Base-by-base conservation (phyloP, 2,329 filamentous ascomycete genomes). In the Leptographium flavum region DNA sequence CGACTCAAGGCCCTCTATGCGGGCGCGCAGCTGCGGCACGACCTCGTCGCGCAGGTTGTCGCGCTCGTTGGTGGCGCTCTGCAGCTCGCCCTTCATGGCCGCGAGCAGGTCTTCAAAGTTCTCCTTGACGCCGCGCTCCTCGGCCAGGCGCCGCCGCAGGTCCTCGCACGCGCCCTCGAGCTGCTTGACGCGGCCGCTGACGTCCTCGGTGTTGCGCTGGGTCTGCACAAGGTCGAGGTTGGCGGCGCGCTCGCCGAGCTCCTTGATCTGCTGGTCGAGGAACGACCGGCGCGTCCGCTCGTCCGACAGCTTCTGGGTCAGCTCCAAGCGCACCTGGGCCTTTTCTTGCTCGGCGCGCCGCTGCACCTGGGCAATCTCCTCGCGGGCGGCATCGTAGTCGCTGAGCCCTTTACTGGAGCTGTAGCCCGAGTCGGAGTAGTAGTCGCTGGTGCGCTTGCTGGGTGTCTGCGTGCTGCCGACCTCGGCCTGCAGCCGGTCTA, bases 371-470 rank as follows among this genome's bases (percentile, higher is more conserved):
- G 94, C 86, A 30, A 95, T 68, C 59, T 95, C 86, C 56, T 81
- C 76, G 42, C 70, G 72, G 28, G 68, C 70, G 37, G 74, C 68
- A 48, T 81, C 77, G 48, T 68, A 68, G 39, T 85, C 81, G 49
- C 82, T 80, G 56, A 81, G 82, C 30, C 30, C 40, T 56, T 87
- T 83, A 45, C 32, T 42, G 44, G 87, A 90, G 60, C 87, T 90
- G 47, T 86, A 82, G 28, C 92, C 92, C 6, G 88, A 94, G 61
- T 98, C 92, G 3, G 92, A 98, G 60, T 92, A 98, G 65, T 98
- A 96, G 64, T 98, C 92, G 64, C 92, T 96, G 10, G 86, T 93
- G 49, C 90, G 76, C 59, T 83, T 82, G 51, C 75, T 79, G 25
- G 72, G 55, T 53, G 68, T 58, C 61, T 70, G 64, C 56, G 71